Base-by-base conservation (phyloP, 1,284 basidiomycete genomes). In the Ceratobasidium sp. region DNA sequence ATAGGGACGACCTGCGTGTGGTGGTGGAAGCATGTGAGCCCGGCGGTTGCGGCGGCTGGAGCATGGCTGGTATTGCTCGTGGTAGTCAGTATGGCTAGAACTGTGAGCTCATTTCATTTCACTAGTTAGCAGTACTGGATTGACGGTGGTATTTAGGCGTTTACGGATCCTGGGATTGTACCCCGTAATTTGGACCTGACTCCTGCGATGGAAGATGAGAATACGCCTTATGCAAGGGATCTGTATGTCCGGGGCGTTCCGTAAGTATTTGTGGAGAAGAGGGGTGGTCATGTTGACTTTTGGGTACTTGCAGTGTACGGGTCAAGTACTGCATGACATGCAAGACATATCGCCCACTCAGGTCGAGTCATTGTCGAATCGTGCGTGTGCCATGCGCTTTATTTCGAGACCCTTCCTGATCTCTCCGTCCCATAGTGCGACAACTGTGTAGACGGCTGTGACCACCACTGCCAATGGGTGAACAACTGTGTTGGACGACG, bases 381-480 rank as follows among this genome's bases (percentile, higher is more conserved):
- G 93, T 93, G 77, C 79, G 86, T 79, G 79, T 11, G 37, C 56
- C 43, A 46, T 14, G 19, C 6, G 5, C 39, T 58, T 64, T 7
- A 71, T 29, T 72, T 66, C 24, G 48, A 49, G 22, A 6, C 6
- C 6, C 48, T n/a, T 75, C 58, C 43, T 62, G 7, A 46, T 62
- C 62, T 41, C 74, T 0, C 5, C 14, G 19, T 11, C 9, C 6
- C 27, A 29, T 78, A 95, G 91, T 98, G 95, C 81, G 94, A 96
- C 78, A 97, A 98, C 80, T 98, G 96, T 80, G 93, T 97, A 27
- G 95, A 97, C 78, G 91, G 90, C 27, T 91, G 89, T 79, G 91
- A 96, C 80, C 94, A 96, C 80, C 94, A 97, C 82, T 98, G 96
- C 78, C 93, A 95, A 78, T 98, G 95, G 90, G 89, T 98, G 41